Percentiles rank a stretch among this genome's conserved stretches.
Conservation (phyloP, 805 yeast species). For the Suhomyces kilbournensis region DNA sequence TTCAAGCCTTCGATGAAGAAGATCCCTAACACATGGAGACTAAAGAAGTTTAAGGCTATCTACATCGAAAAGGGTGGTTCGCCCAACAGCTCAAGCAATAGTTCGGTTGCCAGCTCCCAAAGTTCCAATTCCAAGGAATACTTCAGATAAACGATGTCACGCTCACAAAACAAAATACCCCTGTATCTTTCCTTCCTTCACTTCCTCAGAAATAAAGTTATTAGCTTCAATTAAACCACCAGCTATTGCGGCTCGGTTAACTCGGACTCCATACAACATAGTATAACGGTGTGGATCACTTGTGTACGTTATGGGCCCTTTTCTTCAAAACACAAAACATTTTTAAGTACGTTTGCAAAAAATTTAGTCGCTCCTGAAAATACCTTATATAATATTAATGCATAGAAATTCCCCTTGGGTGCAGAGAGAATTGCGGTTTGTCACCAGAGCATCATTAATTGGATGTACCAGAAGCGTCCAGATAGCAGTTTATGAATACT, state of each 20-base stretch:
- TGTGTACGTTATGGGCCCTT: not conserved
- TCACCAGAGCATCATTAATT: not conserved
- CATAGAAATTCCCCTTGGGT: not conserved
- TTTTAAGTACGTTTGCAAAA: not conserved
- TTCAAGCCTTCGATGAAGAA: conserved; percentile 35
- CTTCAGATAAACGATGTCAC: not conserved
- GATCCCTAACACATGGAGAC: conserved; percentile 35
- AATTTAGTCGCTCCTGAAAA: not conserved
- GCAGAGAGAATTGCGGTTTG: not conserved
- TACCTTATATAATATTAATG: not conserved
- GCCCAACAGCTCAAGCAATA: conserved; percentile 12
- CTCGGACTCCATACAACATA: not conserved
- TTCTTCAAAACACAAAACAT: not conserved
- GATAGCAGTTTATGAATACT: not conserved
- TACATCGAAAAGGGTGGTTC: conserved; percentile 24
- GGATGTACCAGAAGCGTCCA: not conserved
- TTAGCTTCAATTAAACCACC: not conserved
- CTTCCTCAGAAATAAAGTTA: not conserved
- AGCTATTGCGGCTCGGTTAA: not conserved
- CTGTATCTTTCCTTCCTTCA: not conserved
- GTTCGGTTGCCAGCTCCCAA: conserved; percentile 5
- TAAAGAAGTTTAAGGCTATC: conserved; percentile 33
- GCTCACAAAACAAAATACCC: not conserved
- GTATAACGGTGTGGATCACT: not conserved
- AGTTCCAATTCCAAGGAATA: conserved; percentile 2